phyloP scores from a whole-genome alignment of 1,284 basidiomycete species.

The Pterulicium gracile region DNA sequence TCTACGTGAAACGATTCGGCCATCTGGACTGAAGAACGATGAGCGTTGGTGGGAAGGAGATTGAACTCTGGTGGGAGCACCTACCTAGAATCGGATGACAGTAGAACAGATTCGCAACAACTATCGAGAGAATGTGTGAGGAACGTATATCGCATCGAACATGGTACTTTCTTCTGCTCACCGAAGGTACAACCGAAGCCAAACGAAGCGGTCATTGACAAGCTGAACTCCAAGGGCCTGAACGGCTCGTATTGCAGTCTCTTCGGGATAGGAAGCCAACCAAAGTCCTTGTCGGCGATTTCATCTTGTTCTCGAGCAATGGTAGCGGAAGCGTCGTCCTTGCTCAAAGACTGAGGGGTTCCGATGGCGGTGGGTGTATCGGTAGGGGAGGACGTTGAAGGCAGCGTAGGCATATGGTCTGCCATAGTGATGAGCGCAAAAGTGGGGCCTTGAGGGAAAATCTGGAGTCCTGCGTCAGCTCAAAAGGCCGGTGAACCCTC shows the following conservation, averaged over 20 bases:
- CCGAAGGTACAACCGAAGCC: constrained; percentile 38
- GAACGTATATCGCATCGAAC: too few relatives aligned
- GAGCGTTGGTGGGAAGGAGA: neutral
- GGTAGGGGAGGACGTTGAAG: neutral
- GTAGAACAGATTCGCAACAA: constrained; percentile 38
- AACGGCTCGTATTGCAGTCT: constrained; percentile 31
- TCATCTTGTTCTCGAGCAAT: neutral
- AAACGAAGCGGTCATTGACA: constrained; percentile 35
- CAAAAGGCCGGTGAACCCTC: neutral
- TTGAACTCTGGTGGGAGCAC: constrained; percentile 7
- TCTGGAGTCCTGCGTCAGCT: neutral
- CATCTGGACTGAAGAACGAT: constrained; percentile 19
- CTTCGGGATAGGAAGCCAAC: constrained; percentile 38
- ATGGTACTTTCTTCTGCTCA: too few relatives aligned
- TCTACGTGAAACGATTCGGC: constrained; percentile 25
- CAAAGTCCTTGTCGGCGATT: constrained; percentile 21
- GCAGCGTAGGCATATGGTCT: neutral
- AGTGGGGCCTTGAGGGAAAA: too few relatives aligned
- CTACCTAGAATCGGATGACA: constrained; percentile 39
- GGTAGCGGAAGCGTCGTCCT: neutral
- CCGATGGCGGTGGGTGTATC: neutral
- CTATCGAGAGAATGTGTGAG: constrained; percentile 12
- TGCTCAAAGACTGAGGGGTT: neutral
- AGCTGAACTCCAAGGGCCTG: constrained; percentile 30
- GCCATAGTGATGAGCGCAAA: neutral